Evolutionary conservation across 2,329 filamentous ascomycete species (phyloP), one percentile per base, ranked within the genome.

Genomic region (Fusarium verticillioides): DNA sequence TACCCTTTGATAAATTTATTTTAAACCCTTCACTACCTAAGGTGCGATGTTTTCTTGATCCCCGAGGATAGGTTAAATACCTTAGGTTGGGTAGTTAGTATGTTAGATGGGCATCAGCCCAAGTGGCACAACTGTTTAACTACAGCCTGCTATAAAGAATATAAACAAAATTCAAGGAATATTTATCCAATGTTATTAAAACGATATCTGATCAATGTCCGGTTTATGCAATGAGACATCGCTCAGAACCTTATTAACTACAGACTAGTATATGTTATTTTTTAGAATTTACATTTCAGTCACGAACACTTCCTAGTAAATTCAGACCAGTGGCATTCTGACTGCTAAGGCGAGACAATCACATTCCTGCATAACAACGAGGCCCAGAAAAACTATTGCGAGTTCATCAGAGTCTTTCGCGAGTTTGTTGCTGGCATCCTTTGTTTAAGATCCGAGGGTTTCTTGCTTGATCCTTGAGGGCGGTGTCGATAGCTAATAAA

Each of bases 61-160:
- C 40, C 21, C 6, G 6, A n/a, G 9, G 21, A n/a, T 42, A 42
- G 40, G n/a, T 42, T 42, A n/a, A 13, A 11, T 26, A 10, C 34
- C 34, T 36, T 16, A 15, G 32, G 32, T 13, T 30, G 9, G 30
- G 30, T 30, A 9, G 30, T 40, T 26, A 43, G 42, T 56, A 44
- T 32, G 37, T 21, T 46, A 46, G 23, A 57, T 49, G 10, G 43
- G 39, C 19, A 16, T 42, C 21, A 11, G 73, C 69, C 75, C 63
- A 58, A 26, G 69, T 63, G 26, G 61, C 36, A 62, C 43, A 34
- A 37, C 43, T 23, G 23, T 46, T 37, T 7, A 18, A 36, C 34
- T 36, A 56, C 30, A 63, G 49, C 43, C 63, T 44, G 42, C 50
- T 52, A 23, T 16, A 18, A 58, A 32, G 23, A 34, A 67, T 46